Conservation (phyloP, 164 flowering plant genomes). For the Berberis vulgaris region DNA sequence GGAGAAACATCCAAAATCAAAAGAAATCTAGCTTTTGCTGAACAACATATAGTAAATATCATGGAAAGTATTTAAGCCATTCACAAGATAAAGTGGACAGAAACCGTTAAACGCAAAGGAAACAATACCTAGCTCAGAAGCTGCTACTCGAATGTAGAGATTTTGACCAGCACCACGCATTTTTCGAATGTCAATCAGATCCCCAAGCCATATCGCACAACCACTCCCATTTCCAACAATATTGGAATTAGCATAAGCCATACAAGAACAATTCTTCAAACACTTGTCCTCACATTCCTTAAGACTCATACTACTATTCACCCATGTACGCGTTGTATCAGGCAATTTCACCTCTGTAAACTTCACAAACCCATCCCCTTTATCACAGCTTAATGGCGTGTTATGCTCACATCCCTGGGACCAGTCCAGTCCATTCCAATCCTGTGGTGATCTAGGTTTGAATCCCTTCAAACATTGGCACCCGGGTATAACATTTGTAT, state of each 20-base stretch:
- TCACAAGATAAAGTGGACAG: too few species aligned
- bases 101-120: too few species aligned
- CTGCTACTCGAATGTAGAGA: conserved; percentile 15
- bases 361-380: conserved; percentile 14
- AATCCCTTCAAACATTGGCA: conserved; percentile 36
- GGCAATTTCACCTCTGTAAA: conserved; percentile 23
- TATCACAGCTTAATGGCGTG: conserved; percentile 10
- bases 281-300: conserved; percentile 22
- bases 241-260: conserved; percentile 22
- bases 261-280: conserved; percentile 27
- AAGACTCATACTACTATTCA: conserved; percentile 9
- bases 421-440: conserved; percentile 23
- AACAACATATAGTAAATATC: too few species aligned
- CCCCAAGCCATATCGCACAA: conserved; percentile 25
- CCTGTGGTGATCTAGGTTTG: conserved; percentile 16
- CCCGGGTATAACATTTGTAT: conserved; percentile 9
- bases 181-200: conserved; percentile 20
- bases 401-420: conserved; percentile 22
- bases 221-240: conserved; percentile 15
- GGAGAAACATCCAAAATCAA: too few species aligned
- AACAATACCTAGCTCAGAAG: conserved; percentile 7
- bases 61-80: too few species aligned
- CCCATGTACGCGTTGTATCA: conserved; percentile 12
- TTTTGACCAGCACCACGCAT: conserved; percentile 16
- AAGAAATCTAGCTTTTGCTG: too few species aligned